phyloP scores from a whole-genome alignment of 306 rosid species.

The Malus sieversii region DNA sequence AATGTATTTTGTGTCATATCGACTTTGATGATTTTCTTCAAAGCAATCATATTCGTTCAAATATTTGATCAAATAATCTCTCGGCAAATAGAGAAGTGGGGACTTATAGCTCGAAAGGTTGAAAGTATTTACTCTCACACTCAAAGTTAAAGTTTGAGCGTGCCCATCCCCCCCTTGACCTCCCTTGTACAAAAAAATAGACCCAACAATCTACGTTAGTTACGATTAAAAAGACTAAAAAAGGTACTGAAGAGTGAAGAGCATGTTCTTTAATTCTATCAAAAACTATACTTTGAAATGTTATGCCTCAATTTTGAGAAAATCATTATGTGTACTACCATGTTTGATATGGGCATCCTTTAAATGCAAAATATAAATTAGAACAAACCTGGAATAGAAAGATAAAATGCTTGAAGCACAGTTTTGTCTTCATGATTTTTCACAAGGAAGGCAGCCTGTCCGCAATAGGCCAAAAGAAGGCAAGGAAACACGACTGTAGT shows the following conservation, averaged over 20 bases:
- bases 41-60: neutral
- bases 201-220: neutral
- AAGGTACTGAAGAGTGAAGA: neutral
- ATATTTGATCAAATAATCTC: neutral
- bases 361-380: neutral
- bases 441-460: slow-evolving; percentile 91
- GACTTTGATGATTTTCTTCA: too few species aligned
- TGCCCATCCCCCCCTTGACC: neutral
- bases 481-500: slow-evolving; percentile 89
- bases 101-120: neutral
- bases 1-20: neutral
- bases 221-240: neutral
- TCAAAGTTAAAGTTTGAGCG: neutral
- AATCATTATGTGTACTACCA: neutral
- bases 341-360: neutral
- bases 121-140: neutral
- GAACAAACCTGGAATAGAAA: slow-evolving; percentile 83
- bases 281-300: neutral
- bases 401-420: slow-evolving; percentile 51
- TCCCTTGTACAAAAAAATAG: neutral
- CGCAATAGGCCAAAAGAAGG: slow-evolving; percentile 91
- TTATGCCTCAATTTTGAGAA: neutral
- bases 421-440: neutral
- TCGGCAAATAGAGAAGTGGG: neutral
- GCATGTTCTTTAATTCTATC: neutral